phyloP scores from a whole-genome alignment of 768 basidiomycete species.

The Termitomyces sp. region DNA sequence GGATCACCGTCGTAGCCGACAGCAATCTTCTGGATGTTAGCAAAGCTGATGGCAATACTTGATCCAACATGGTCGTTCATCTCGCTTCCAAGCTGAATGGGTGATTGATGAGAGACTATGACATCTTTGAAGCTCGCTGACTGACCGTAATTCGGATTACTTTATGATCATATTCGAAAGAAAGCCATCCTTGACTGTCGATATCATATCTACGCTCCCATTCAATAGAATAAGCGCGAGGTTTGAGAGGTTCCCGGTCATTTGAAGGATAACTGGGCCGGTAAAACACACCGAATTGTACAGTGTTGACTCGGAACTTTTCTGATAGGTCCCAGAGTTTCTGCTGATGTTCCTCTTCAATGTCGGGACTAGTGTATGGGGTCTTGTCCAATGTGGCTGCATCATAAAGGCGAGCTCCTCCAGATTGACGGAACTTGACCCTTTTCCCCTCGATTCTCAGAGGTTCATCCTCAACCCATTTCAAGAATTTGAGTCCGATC shows the following conservation, averaged over 20 bases:
- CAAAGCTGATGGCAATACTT: constrained; percentile 49
- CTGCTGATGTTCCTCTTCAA: constrained; percentile 42
- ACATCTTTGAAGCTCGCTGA: background rate
- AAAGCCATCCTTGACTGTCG: constrained; percentile 45
- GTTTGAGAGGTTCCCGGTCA: constrained; percentile 22
- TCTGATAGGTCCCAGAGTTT: constrained; percentile 40
- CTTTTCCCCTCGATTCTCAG: constrained; percentile 37
- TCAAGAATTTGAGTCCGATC: constrained; percentile 43
- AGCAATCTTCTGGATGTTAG: constrained; percentile 55
- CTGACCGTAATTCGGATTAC: constrained; percentile 56
- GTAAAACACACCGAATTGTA: constrained; percentile 67
- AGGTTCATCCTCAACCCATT: constrained; percentile 35
- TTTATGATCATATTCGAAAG: constrained; percentile 68
- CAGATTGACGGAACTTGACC: constrained; percentile 28
- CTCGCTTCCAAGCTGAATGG: constrained; percentile 53
- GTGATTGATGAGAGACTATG: background rate
- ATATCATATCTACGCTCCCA: constrained; percentile 51
- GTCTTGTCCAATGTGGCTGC: constrained; percentile 44
- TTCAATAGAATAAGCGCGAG: constrained; percentile 65
- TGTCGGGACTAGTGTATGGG: constrained; percentile 48
- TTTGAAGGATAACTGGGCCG: constrained; percentile 27
- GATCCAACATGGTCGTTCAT: constrained; percentile 44
- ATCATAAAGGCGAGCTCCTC: constrained; percentile 12
- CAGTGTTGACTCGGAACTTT: constrained; percentile 47
- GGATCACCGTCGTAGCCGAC: constrained; percentile 61